A percentile compares a stretch with the other conserved stretches of the same genome.
phyloP scores from a whole-genome alignment of 805 yeast species.

The Saccharomyces kudriavzevii region DNA sequence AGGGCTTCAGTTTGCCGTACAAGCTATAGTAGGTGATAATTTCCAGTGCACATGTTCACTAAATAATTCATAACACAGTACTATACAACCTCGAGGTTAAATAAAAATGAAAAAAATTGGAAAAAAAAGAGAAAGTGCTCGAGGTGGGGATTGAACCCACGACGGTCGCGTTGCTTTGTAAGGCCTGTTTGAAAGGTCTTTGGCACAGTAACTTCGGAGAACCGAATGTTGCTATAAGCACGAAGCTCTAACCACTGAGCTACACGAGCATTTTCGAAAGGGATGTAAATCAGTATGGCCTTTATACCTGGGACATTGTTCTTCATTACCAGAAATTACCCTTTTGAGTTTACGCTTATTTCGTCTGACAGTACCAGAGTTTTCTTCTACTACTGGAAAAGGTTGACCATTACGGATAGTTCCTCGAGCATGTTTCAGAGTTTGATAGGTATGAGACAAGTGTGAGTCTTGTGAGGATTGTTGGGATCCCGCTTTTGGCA shows the following conservation, averaged over 20 bases:
- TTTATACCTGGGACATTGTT: neutral
- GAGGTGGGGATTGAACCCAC: conserved; percentile 74
- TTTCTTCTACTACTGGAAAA: neutral
- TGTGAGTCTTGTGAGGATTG: too few species aligned
- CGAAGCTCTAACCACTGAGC: conserved; percentile 78
- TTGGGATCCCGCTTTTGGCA: too few species aligned
- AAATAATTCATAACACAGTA: neutral
- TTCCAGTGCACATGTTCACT: neutral
- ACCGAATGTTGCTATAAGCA: conserved; percentile 53
- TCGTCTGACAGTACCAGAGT: neutral
- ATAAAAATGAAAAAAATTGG: neutral
- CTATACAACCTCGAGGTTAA: neutral
- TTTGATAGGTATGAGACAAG: too few species aligned
- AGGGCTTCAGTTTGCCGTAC: too few species aligned
- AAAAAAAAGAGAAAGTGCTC: conserved; percentile 37
- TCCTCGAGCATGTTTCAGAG: neutral
- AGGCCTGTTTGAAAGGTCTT: conserved; percentile 18
- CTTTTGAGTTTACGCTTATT: neutral
- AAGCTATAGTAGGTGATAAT: neutral
- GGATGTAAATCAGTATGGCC: neutral
- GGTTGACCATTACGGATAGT: neutral
- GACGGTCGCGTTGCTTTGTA: conserved; percentile 65
- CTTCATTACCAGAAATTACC: neutral
- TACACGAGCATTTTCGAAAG: conserved; percentile 46
- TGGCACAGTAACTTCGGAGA: conserved; percentile 23